These are phyloP conservation scores for Metrosideros polymorpha DNA, from an alignment of 441 rosid species.

Conservation along the genomic window DNA sequence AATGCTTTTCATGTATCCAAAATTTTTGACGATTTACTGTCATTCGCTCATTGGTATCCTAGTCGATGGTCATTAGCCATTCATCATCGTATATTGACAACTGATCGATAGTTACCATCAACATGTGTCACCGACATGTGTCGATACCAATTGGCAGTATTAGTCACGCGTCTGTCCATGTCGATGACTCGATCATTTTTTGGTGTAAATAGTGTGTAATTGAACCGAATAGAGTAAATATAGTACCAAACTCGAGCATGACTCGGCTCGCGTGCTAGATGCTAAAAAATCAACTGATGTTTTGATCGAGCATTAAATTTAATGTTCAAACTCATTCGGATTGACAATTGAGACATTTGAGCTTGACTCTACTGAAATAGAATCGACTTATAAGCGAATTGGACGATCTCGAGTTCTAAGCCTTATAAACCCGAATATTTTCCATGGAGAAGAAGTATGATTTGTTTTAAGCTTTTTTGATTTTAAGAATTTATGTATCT, in stretches of 20 bases:
- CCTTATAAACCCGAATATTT: background rate
- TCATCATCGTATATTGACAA: no score
- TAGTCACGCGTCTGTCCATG: no score
- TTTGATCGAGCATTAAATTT: background rate
- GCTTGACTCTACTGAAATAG: rapidly evolving
- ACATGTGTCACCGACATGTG: no score
- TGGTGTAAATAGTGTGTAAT: background rate
- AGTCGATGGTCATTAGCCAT: no score
- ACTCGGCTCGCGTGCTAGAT: background rate
- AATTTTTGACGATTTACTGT: no score
- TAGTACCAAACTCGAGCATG: background rate
- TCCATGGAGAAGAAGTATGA: background rate
- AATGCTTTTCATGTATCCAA: background rate
- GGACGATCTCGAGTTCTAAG: background rate
- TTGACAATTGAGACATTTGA: background rate
- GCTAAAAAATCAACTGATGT: background rate
- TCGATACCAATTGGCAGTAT: no score
- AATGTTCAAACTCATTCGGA: rapidly evolving
- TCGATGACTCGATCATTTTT: no score
- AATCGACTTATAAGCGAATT: rapidly evolving
- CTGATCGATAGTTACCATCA: no score
- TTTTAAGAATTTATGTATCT: background rate
- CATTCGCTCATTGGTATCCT: no score
- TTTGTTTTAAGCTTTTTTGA: background rate
- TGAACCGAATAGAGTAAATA: background rate